Evolutionary conservation across 805 yeast genomes (phyloP), one percentile per base, ranked within the genome.

Genomic region (Metschnikowia aberdeeniae): DNA sequence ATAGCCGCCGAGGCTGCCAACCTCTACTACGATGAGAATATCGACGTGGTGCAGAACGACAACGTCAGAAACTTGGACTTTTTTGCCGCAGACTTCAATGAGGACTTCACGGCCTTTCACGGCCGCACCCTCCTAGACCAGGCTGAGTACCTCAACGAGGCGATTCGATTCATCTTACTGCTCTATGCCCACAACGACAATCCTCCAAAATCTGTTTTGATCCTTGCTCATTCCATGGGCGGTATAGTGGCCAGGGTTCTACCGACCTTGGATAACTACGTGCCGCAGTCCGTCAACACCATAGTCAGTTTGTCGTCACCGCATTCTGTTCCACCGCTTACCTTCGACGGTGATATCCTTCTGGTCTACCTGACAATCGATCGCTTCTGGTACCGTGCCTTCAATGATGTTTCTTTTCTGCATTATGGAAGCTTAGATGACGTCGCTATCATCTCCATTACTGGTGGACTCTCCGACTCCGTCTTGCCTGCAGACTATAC

Each of bases 141-240:
- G 67, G 95, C 97, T 0, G 96, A 87, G 62, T 92, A 86, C 61
- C 64, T 88, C 49, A 92, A 93, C 58, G 97, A 90, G 54, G 97
- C 97, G 0, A 73, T 93, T 4, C 63, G 66, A 19, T 89, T 84
- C 59, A 89, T 92, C 19, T 64, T 93, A 13, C 76, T 80, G 3
- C 66, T 92, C 5, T 92, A 92, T 56, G 52, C 63, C n/a, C 51
- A 68, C 7, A 63, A 61, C 17, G 59, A 61, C 1, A 57, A 61
- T 6, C 67, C 68, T 28, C 93, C 93, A 0, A 61, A 63, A 24
- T 85, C 96, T 0, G 95, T 92, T 1, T 78, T 92, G 0, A 60
- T 92, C 0, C 53, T 92, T 0, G 97, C 89, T 2, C 99, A 92
- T 67, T 92, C 98, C 0, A 92, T 92, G 99, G 99, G 99, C 34